phyloP scores from a whole-genome alignment of 345 rosid genomes.

The Adansonia digitata region DNA sequence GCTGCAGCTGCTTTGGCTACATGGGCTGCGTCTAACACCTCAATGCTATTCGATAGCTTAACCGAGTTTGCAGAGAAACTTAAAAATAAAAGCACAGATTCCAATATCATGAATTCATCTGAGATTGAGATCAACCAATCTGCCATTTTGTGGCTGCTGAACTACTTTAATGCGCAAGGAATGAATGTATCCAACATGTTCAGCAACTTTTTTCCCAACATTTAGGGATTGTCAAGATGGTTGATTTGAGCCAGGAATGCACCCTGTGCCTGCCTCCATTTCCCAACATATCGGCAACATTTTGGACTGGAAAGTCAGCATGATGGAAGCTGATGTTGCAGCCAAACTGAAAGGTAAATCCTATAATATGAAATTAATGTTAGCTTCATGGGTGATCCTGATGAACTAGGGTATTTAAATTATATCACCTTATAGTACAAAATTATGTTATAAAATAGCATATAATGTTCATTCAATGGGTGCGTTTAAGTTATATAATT shows the following conservation, averaged over 20 bases:
- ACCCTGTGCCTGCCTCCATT: background rate
- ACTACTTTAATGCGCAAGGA: background rate
- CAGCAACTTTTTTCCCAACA: slow-evolving; percentile 1
- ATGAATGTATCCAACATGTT: background rate
- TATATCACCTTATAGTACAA: too few species aligned
- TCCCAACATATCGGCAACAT: background rate
- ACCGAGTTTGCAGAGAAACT: slow-evolving; percentile 33
- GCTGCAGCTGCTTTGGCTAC: slow-evolving; percentile 37
- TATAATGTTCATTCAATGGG: background rate
- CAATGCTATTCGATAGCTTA: slow-evolving; percentile 44
- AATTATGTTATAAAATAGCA: too few species aligned
- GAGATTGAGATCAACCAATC: slow-evolving; percentile 10
- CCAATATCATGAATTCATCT: background rate
- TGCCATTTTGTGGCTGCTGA: slow-evolving; percentile 3
- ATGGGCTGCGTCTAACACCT: slow-evolving; percentile 39
- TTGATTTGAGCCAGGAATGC: background rate
- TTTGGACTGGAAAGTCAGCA: background rate
- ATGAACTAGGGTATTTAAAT: background rate
- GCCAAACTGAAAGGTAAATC: slow-evolving; percentile 1
- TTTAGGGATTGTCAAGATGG: background rate
- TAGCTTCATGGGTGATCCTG: background rate
- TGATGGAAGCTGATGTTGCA: background rate
- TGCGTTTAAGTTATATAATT: background rate
- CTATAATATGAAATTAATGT: background rate
- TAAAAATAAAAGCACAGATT: background rate